A percentile compares a stretch with the other conserved stretches of the same genome.
Evolutionary conservation across 2,329 filamentous ascomycete genomes (phyloP).

Genomic region (Cercospora canescens): DNA sequence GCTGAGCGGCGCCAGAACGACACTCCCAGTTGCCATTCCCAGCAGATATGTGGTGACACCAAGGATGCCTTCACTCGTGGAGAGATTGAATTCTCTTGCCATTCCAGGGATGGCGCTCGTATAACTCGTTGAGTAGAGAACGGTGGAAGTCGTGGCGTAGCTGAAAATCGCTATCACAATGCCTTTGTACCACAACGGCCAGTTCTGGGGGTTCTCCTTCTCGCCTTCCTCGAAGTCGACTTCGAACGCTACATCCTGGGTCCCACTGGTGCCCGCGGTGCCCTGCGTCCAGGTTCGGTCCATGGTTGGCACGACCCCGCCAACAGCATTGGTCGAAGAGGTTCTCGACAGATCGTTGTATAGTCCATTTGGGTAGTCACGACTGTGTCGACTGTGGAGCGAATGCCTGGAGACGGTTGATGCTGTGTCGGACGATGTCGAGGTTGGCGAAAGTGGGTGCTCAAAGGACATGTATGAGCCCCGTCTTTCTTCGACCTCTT

Average conservation of each 20-base stretch:
- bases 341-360: slow-evolving; percentile 31
- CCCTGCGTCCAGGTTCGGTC: slow-evolving; percentile 24
- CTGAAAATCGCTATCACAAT: slow-evolving; percentile 57
- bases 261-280: slow-evolving; percentile 25
- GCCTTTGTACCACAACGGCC: slow-evolving; percentile 61
- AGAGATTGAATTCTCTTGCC: slow-evolving; percentile 60
- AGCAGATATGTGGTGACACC: slow-evolving; percentile 78
- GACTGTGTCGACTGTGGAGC: slow-evolving; percentile 22
- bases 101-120: slow-evolving; percentile 71
- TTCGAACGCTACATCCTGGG: slow-evolving; percentile 62
- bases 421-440: slow-evolving; percentile 28
- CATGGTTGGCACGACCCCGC: slow-evolving; percentile 28
- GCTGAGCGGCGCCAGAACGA: slow-evolving; percentile 72
- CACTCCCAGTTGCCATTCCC: slow-evolving; percentile 69
- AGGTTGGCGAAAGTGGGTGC: slow-evolving; percentile 25
- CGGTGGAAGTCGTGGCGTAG: slow-evolving; percentile 56
- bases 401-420: slow-evolving; percentile 24
- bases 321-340: slow-evolving; percentile 33
- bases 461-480: slow-evolving; percentile 32
- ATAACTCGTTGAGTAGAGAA: slow-evolving; percentile 77
- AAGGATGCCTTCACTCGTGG: slow-evolving; percentile 65
- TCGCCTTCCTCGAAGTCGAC: slow-evolving; percentile 69
- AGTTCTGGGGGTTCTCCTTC: slow-evolving; percentile 66
- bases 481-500: slow-evolving; percentile 9
- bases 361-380: slow-evolving; percentile 26